phyloP scores from a whole-genome alignment of 2,329 filamentous ascomycete genomes.

The Xylariaceae sp. region DNA sequence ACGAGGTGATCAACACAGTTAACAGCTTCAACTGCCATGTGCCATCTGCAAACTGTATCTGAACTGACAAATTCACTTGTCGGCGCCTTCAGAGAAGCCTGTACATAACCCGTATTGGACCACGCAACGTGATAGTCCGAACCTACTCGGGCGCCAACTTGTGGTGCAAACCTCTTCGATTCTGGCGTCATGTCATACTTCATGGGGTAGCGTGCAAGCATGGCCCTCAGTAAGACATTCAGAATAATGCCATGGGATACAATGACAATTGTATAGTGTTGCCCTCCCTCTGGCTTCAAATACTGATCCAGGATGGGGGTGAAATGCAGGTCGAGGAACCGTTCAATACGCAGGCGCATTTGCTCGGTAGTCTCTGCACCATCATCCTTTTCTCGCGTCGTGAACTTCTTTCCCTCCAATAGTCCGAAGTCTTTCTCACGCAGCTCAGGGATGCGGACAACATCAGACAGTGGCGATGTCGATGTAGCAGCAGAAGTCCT shows the following conservation, averaged over 20 bases:
- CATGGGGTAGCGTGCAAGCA: slow-evolving; percentile 52
- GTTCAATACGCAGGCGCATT: slow-evolving; percentile 60
- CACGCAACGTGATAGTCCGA: slow-evolving; percentile 36
- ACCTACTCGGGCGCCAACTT: neutral
- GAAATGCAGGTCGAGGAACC: slow-evolving; percentile 64
- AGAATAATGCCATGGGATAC: slow-evolving; percentile 84
- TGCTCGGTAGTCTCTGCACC: slow-evolving; percentile 61
- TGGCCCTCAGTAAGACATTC: slow-evolving; percentile 59
- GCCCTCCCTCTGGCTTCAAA: slow-evolving; percentile 3
- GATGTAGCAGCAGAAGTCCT: slow-evolving; percentile 1
- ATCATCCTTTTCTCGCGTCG: slow-evolving; percentile 37
- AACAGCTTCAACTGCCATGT: slow-evolving; percentile 51
- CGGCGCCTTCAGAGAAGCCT: slow-evolving; percentile 17
- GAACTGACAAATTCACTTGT: neutral
- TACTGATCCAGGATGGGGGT: slow-evolving; percentile 47
- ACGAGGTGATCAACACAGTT: slow-evolving; percentile 70
- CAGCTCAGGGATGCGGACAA: slow-evolving; percentile 46
- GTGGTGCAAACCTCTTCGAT: slow-evolving; percentile 1
- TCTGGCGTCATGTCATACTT: neutral
- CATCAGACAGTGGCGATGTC: slow-evolving; percentile 19
- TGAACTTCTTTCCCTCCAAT: slow-evolving; percentile 63
- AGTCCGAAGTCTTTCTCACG: slow-evolving; percentile 73
- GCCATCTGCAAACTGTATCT: slow-evolving; percentile 20
- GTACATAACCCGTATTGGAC: slow-evolving; percentile 47
- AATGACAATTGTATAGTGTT: slow-evolving; percentile 52